Conservation (phyloP, 2,329 filamentous ascomycete genomes). For the Mariannaea sp. region DNA sequence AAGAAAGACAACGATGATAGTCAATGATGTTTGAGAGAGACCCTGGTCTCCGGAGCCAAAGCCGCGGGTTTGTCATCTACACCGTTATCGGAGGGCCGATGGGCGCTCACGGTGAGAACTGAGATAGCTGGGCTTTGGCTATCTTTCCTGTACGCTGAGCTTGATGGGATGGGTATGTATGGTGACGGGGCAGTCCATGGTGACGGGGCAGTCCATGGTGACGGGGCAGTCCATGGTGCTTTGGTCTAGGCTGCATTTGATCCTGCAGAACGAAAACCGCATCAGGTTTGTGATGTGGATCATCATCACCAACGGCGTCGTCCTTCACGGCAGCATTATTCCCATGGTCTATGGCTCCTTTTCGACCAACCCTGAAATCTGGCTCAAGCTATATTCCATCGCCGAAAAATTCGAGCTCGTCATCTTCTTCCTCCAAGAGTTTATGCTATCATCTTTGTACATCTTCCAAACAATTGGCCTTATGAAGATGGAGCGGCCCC, state of each 20-base stretch:
- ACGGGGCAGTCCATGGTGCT: conserved; percentile 65
- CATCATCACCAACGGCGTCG: conserved; percentile 59
- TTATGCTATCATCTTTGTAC: conserved; percentile 57
- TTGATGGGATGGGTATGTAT: conserved; percentile 48
- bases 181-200: too few species aligned
- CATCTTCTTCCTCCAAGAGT: conserved; percentile 60
- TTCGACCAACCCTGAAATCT: conserved; percentile 33
- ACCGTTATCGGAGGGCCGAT: too few species aligned
- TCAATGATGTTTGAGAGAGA: too few species aligned
- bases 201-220: too few species aligned
- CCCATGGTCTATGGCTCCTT: conserved; percentile 60
- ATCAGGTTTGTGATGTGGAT: conserved; percentile 58
- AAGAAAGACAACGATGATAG: conserved; percentile 31
- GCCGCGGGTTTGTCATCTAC: conserved; percentile 51
- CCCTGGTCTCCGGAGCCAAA: too few species aligned
- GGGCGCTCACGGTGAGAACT: too few species aligned
- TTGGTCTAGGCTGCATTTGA: conserved; percentile 65
- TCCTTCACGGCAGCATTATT: conserved; percentile 59
- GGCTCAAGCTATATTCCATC: conserved; percentile 45
- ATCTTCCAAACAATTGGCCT: conserved; percentile 57
- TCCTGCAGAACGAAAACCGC: conserved; percentile 55
- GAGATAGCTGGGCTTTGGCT: conserved; percentile 19
- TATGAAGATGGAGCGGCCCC: conserved; percentile 45
- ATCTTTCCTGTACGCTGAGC: conserved; percentile 36
- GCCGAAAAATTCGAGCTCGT: conserved; percentile 60